These are phyloP conservation scores for Theobroma cacao DNA, from an alignment of 345 rosid genomes.

Conservation along the genomic window DNA sequence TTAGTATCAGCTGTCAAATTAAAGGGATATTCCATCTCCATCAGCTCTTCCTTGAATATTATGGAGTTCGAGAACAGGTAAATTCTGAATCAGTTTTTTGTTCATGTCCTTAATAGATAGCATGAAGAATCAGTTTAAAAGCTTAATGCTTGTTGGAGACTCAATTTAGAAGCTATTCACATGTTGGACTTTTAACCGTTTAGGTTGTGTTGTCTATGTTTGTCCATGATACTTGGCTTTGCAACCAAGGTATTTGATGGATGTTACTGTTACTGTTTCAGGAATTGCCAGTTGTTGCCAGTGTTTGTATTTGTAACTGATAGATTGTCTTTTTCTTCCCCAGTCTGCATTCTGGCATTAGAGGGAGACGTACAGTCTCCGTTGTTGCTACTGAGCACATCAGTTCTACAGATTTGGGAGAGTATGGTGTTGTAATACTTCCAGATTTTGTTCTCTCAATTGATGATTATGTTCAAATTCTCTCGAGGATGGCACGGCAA, in stretches of 20 bases:
- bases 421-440: conserved; percentile 44
- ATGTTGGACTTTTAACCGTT: not conserved
- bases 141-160: not conserved
- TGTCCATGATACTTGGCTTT: not conserved
- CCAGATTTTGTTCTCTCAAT: conserved; percentile 39
- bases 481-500: conserved; percentile 53
- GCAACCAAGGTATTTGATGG: not conserved
- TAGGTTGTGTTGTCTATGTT: not conserved
- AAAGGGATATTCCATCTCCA: conserved; percentile 36
- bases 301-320: not conserved
- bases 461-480: conserved; percentile 34
- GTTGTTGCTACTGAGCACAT: conserved; percentile 37
- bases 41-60: conserved; percentile 13
- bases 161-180: not conserved
- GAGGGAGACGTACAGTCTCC: conserved; percentile 30
- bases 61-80: conserved; percentile 37
- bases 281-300: not conserved
- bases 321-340: not conserved
- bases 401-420: conserved; percentile 27
- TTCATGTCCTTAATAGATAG: not conserved
- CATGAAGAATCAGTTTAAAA: not conserved
- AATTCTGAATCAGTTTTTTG: not conserved
- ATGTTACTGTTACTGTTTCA: not conserved
- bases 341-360: conserved; percentile 25
- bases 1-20: conserved; percentile 37